These are phyloP conservation scores for Boletus insuetus DNA, from an alignment of 768 basidiomycete species.

Conservation along the genomic window DNA sequence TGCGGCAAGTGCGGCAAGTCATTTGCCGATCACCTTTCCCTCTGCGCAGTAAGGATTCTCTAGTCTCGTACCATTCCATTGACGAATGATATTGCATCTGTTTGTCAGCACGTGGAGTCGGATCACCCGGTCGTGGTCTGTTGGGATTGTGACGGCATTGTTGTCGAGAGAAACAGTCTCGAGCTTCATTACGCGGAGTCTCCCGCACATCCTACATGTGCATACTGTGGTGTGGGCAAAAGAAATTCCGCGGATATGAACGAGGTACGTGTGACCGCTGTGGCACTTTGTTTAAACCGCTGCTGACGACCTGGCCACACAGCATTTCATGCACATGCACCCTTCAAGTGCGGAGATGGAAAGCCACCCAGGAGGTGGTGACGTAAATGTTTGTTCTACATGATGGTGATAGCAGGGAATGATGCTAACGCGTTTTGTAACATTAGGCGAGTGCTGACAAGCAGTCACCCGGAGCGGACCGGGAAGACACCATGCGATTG, in stretches of 20 bases:
- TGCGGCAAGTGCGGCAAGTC: constrained; percentile 21
- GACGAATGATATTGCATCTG: background rate
- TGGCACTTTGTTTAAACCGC: background rate
- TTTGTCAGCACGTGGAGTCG: constrained; percentile 20
- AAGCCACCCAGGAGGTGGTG: background rate
- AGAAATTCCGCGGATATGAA: constrained; percentile 14
- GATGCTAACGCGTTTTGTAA: constrained; percentile 1
- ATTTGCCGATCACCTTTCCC: constrained; percentile 19
- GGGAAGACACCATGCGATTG: background rate
- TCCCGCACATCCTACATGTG: constrained; percentile 21
- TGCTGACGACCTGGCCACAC: constrained; percentile 3
- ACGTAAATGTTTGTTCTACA: constrained; percentile 3
- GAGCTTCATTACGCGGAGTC: constrained; percentile 24
- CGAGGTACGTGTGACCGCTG: constrained; percentile 16
- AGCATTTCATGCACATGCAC: constrained; percentile 24
- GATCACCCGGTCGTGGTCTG: constrained; percentile 27
- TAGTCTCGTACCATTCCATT: background rate
- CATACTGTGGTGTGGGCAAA: constrained; percentile 16
- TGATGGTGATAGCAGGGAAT: background rate
- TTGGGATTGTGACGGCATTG: constrained; percentile 29
- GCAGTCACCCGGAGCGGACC: background rate
- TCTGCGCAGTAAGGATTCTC: constrained; percentile 19
- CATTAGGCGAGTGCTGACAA: constrained; percentile 1
- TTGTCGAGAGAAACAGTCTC: constrained; percentile 20
- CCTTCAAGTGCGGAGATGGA: constrained; percentile 1